phyloP scores from a whole-genome alignment of 2,329 filamentous ascomycete genomes.

The Emericellopsis atlantica region DNA sequence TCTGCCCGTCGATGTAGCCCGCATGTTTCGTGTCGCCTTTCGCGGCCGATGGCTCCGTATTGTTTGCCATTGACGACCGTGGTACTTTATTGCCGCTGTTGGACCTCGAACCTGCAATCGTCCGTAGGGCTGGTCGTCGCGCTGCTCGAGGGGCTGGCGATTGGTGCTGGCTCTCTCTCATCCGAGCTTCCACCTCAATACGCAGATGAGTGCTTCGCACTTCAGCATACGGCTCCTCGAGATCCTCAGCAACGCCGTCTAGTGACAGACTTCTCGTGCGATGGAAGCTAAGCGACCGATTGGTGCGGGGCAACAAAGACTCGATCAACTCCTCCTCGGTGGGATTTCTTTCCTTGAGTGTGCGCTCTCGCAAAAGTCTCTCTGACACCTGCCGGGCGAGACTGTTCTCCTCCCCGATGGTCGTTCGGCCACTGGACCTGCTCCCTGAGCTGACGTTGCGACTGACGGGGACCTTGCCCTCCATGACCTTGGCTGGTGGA shows the following conservation, averaged over 20 bases:
- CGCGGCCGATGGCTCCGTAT: no score
- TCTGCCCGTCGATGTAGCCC: no score
- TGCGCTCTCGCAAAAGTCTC: conserved; percentile 31
- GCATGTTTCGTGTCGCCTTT: no score
- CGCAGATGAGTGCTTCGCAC: no score
- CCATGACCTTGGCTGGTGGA: conserved; percentile 83
- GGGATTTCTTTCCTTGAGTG: conserved; percentile 22
- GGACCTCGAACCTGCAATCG: no score
- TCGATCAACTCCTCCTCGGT: conserved; percentile 32
- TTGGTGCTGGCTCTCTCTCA: no score
- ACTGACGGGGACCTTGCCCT: conserved; percentile 63
- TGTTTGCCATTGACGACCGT: no score
- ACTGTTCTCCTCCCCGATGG: conserved; percentile 25
- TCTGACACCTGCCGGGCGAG: conserved; percentile 30
- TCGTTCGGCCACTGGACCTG: conserved; percentile 31
- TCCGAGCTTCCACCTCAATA: no score
- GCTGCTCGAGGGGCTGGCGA: no score
- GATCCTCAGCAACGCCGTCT: conserved; percentile 12
- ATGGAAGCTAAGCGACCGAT: conserved; percentile 16
- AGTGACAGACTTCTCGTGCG: conserved; percentile 24
- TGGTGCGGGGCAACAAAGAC: conserved; percentile 22
- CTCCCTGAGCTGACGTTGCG: conserved; percentile 47
- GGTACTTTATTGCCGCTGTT: no score
- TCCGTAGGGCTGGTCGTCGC: no score
- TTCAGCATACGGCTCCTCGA: no score